Evolutionary conservation across 2,329 filamentous ascomycete genomes (phyloP).

Genomic region (Graphilbum ipis-grandicollis): DNA sequence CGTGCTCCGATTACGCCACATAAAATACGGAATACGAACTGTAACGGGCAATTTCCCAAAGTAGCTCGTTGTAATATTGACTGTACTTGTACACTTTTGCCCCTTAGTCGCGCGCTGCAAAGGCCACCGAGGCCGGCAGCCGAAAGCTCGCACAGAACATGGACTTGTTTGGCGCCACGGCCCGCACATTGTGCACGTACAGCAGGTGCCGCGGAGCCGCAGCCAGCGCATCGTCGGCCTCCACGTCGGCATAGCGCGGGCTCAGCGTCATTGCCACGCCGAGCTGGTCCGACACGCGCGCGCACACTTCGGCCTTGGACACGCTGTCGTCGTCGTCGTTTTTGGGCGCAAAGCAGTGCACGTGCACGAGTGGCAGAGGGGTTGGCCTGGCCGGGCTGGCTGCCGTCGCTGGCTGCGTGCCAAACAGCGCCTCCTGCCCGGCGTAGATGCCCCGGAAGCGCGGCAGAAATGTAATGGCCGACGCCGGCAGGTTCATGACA

Average conservation of each 20-base stretch:
- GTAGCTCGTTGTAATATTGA: no score
- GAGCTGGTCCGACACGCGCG: slow-evolving; percentile 45
- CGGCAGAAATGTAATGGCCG: slow-evolving; percentile 66
- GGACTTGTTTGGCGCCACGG: slow-evolving; percentile 83
- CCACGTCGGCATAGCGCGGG: slow-evolving; percentile 20
- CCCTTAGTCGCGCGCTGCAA: slow-evolving; percentile 24
- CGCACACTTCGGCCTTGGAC: slow-evolving; percentile 42
- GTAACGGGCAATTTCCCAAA: no score
- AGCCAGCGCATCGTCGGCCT: slow-evolving; percentile 15
- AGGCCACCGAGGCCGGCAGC: slow-evolving; percentile 67
- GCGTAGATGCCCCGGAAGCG: slow-evolving; percentile 65
- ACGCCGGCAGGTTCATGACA: slow-evolving; percentile 93
- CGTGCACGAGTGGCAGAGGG: slow-evolving; percentile 67
- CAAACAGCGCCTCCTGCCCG: slow-evolving; percentile 51
- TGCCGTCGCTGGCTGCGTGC: slow-evolving; percentile 16
- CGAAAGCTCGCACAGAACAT: slow-evolving; percentile 96
- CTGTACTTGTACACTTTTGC: neutral
- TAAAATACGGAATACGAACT: no score
- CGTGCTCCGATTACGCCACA: no score
- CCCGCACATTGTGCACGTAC: slow-evolving; percentile 53
- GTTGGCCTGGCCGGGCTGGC: slow-evolving; percentile 5
- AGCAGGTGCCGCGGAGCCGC: slow-evolving; percentile 20
- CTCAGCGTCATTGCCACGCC: slow-evolving; percentile 33
- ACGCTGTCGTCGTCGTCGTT: slow-evolving; percentile 42
- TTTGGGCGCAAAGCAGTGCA: slow-evolving; percentile 87